phyloP scores from a whole-genome alignment of 1,284 basidiomycete genomes.

The Rhodotorula mucilaginosa region DNA sequence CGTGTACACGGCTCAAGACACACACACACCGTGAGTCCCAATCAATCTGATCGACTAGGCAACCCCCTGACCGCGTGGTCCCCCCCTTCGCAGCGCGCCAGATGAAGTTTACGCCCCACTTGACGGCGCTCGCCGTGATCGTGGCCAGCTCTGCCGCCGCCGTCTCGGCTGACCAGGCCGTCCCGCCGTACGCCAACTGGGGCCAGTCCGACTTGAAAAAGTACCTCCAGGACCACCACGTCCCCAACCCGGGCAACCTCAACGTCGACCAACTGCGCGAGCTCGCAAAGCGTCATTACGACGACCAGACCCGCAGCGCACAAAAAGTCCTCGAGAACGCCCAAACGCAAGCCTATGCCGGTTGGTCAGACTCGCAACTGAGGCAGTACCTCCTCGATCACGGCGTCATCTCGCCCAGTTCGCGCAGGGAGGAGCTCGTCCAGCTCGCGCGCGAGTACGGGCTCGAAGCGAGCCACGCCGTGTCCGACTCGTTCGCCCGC shows the following conservation, averaged over 20 bases:
- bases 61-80: too few relatives aligned
- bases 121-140: conserved; percentile 16
- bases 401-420: conserved; percentile 75
- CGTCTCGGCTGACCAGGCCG: conserved; percentile 11
- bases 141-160: conserved; percentile 4
- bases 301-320: conserved; percentile 56
- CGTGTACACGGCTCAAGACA: not conserved
- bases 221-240: conserved; percentile 57
- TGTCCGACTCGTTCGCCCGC: conserved; percentile 57
- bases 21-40: not conserved
- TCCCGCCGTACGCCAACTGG: conserved; percentile 36
- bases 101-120: conserved; percentile 14
- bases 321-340: conserved; percentile 64
- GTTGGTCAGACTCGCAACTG: conserved; percentile 77
- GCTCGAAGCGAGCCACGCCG: conserved; percentile 44
- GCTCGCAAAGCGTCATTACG: conserved; percentile 43
- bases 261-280: conserved; percentile 44
- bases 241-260: conserved; percentile 56
- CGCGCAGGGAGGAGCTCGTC: conserved; percentile 73
- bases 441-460: conserved; percentile 68
- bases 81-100: too few relatives aligned
- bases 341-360: conserved; percentile 49
- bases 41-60: too few relatives aligned
- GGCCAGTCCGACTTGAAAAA: conserved; percentile 31
- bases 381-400: conserved; percentile 81